Percentiles rank a stretch among this genome's conserved stretches.
Evolutionary conservation across 768 basidiomycete species (phyloP).

Genomic region (Mycena floridula): DNA sequence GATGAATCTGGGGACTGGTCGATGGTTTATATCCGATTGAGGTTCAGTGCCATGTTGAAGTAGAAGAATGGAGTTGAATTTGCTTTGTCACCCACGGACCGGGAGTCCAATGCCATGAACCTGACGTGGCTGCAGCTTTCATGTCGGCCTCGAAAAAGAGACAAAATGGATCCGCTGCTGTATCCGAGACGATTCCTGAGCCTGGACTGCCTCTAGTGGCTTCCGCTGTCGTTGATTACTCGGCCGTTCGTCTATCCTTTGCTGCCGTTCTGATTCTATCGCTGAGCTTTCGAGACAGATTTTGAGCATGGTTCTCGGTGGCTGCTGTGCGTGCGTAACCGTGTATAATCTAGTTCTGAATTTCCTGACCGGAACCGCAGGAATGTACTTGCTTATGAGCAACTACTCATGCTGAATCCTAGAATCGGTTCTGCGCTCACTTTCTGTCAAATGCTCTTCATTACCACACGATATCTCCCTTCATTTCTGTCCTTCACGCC

Average conservation of each 20-base stretch:
- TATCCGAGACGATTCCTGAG: background rate
- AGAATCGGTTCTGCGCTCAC: conserved; percentile 74
- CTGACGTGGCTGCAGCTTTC: no score
- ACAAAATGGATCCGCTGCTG: no score
- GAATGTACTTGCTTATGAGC: conserved; percentile 76
- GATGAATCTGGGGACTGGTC: conserved; percentile 60
- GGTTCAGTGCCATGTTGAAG: conserved; percentile 49
- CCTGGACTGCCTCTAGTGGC: background rate
- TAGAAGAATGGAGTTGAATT: conserved; percentile 6
- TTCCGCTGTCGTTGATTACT: background rate
- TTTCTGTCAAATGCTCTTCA: conserved; percentile 80
- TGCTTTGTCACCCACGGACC: no score
- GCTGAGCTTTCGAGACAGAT: no score
- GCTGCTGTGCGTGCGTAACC: conserved; percentile 74
- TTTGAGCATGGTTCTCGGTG: conserved; percentile 66
- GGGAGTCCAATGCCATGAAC: no score
- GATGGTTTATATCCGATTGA: conserved; percentile 67
- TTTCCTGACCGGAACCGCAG: conserved; percentile 23
- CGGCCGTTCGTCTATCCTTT: background rate
- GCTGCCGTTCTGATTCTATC: no score
- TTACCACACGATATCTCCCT: conserved; percentile 61
- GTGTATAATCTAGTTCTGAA: conserved; percentile 5
- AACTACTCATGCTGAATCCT: conserved; percentile 63
- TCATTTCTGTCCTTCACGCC: conserved; percentile 44
- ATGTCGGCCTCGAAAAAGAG: no score